phyloP scores from a whole-genome alignment of 306 rosid species.

The Fragaria vesca region DNA sequence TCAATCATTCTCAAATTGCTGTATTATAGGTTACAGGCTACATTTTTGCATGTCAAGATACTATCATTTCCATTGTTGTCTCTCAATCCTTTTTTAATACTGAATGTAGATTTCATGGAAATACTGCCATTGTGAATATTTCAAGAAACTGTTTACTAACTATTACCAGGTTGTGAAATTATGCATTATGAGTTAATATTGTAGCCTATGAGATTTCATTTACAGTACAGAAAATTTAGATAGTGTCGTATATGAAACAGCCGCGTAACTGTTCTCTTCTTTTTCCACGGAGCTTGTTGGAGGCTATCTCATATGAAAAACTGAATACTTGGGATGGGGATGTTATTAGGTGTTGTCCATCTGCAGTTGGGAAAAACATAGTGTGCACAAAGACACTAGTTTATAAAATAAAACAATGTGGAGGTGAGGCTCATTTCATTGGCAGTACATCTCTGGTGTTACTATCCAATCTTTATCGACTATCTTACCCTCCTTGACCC shows the following conservation, averaged over 20 bases:
- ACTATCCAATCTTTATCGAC: too few relatives aligned
- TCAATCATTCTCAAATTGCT: slow-evolving; percentile 39
- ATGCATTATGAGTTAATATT: background rate
- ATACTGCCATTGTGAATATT: background rate
- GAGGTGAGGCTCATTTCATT: too few relatives aligned
- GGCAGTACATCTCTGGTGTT: too few relatives aligned
- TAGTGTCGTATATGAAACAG: too few relatives aligned
- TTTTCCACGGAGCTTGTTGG: too few relatives aligned
- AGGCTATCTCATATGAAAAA: too few relatives aligned
- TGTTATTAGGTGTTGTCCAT: slow-evolving; percentile 87
- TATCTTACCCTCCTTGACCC: too few relatives aligned
- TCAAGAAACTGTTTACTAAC: background rate
- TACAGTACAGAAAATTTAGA: background rate
- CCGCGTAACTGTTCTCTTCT: too few relatives aligned
- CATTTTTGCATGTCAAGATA: background rate
- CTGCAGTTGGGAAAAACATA: slow-evolving; percentile 32
- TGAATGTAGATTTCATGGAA: background rate
- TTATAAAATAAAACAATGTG: too few relatives aligned
- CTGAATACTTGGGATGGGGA: slow-evolving; percentile 55
- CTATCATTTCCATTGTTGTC: background rate
- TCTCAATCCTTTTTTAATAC: background rate
- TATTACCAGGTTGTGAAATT: background rate
- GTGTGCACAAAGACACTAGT: too few relatives aligned
- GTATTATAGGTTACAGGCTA: slow-evolving; percentile 27
- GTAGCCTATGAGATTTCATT: background rate